phyloP scores from a whole-genome alignment of 2,329 filamentous ascomycete species.

The Aspergillus caelatus region DNA sequence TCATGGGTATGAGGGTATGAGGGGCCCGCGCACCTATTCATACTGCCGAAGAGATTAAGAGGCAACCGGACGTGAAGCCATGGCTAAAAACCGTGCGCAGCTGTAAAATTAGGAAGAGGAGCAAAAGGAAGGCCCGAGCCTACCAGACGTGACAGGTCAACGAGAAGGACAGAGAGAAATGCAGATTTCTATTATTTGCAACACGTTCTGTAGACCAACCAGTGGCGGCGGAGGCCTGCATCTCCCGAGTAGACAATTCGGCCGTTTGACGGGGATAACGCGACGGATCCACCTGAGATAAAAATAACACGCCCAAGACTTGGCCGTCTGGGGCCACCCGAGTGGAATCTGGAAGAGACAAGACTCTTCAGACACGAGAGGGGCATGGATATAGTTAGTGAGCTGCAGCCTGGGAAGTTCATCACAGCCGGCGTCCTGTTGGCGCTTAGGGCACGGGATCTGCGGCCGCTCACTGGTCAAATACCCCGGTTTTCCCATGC shows the following conservation, averaged over 20 bases:
- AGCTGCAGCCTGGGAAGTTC: constrained; percentile 33
- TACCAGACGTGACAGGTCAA: constrained; percentile 21
- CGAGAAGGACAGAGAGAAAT: constrained; percentile 20
- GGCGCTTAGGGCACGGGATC: constrained; percentile 30
- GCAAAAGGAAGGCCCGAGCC: constrained; percentile 17
- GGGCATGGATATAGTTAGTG: not conserved
- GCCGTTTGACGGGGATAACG: constrained; percentile 15
- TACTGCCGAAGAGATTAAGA: constrained; percentile 35
- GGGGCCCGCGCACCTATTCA: constrained; percentile 40
- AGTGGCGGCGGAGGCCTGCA: constrained; percentile 22
- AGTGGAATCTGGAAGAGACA: not conserved
- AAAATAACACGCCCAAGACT: constrained; percentile 22
- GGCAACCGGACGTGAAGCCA: constrained; percentile 31
- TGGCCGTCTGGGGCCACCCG: constrained; percentile 10
- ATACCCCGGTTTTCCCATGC: constrained; percentile 7
- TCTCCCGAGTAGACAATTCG: constrained; percentile 16
- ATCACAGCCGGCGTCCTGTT: constrained; percentile 36
- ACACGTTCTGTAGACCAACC: constrained; percentile 20
- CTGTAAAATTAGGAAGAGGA: constrained; percentile 20
- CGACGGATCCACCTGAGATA: constrained; percentile 24
- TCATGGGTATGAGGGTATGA: constrained; percentile 10
- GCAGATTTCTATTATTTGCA: constrained; percentile 35
- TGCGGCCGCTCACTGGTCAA: constrained; percentile 20
- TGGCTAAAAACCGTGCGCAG: constrained; percentile 25
- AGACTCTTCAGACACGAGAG: constrained; percentile 22